Percentiles rank a stretch among this genome's conserved stretches.
Evolutionary conservation across 2,329 filamentous ascomycete genomes (phyloP).

Genomic region (Fusarium mangiferae): DNA sequence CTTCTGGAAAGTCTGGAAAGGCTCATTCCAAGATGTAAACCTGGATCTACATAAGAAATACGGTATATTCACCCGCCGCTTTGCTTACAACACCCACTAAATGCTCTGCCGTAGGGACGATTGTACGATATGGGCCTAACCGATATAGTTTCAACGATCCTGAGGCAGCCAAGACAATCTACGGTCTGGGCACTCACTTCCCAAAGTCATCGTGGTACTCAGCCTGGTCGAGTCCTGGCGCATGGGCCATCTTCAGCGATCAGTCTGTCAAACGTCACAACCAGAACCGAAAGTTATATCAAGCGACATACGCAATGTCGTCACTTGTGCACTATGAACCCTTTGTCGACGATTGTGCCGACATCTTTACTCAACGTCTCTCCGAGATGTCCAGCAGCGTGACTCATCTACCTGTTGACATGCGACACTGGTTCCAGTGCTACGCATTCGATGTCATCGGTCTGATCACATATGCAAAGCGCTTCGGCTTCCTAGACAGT

Average conservation of each 20-base stretch:
- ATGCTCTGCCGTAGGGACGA: fast-evolving
- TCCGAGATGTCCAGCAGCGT: neutral
- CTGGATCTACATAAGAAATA: conserved; percentile 7
- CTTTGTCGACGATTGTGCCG: conserved; percentile 21
- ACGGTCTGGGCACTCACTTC: conserved; percentile 11
- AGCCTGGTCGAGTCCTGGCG: neutral
- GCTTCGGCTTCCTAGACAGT: conserved; percentile 17
- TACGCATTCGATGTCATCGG: conserved; percentile 33
- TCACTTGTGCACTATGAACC: conserved; percentile 22
- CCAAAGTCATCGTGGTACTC: conserved; percentile 31
- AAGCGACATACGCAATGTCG: conserved; percentile 30
- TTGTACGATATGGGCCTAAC: conserved; percentile 13
- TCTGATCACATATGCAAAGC: conserved; percentile 27
- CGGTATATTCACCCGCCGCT: fast-evolving
- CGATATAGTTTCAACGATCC: conserved; percentile 16
- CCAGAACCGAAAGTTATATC: conserved; percentile 15
- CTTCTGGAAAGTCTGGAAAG: conserved; percentile 3
- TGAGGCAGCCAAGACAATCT: conserved; percentile 22
- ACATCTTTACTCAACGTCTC: conserved; percentile 7
- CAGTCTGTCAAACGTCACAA: neutral
- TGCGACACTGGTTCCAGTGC: conserved; percentile 30
- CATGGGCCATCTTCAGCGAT: conserved; percentile 10
- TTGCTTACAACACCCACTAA: neutral
- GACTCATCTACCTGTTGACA: neutral
- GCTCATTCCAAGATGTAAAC: conserved; percentile 8